A percentile compares a stretch with the other conserved stretches of the same genome.
Conservation (phyloP, 176 grass and related monocot species). For the Musa troglodytarum region DNA sequence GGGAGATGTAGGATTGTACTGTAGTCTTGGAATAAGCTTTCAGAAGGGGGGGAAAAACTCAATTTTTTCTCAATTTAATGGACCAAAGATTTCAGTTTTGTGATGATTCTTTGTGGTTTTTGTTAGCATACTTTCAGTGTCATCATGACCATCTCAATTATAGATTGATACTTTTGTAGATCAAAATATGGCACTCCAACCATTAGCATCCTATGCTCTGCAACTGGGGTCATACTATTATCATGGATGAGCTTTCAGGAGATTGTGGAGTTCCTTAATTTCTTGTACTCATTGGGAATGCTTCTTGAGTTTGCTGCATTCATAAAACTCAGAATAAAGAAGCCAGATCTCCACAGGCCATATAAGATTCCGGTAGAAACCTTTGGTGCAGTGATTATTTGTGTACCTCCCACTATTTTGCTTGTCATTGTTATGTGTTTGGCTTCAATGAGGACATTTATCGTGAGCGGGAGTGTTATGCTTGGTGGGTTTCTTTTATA, state of each 20-base stretch:
- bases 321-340: slow-evolving; percentile 74
- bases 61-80: too few relatives aligned
- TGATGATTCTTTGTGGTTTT: background rate
- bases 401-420: slow-evolving; percentile 50
- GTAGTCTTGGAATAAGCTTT: too few relatives aligned
- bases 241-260: slow-evolving; percentile 97
- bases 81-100: too few relatives aligned
- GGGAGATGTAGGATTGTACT: too few relatives aligned
- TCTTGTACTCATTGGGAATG: slow-evolving; percentile 86
- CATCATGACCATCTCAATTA: background rate
- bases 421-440: slow-evolving; percentile 75
- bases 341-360: slow-evolving; percentile 58
- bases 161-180: slow-evolving; percentile 30
- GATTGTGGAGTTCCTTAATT: slow-evolving; percentile 89
- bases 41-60: too few relatives aligned
- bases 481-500: slow-evolving; percentile 39
- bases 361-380: slow-evolving; percentile 60
- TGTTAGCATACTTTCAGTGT: background rate
- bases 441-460: slow-evolving; percentile 48
- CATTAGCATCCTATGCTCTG: slow-evolving; percentile 73
- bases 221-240: slow-evolving; percentile 63
- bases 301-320: slow-evolving; percentile 81
- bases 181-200: slow-evolving; percentile 76
- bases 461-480: slow-evolving; percentile 38
- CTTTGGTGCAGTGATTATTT: slow-evolving; percentile 43